A percentile compares a stretch with the other conserved stretches of the same genome.
These are phyloP conservation scores for Colletotrichum gigasporum DNA, from an alignment of 2,329 filamentous ascomycete species.

Conservation along the genomic window DNA sequence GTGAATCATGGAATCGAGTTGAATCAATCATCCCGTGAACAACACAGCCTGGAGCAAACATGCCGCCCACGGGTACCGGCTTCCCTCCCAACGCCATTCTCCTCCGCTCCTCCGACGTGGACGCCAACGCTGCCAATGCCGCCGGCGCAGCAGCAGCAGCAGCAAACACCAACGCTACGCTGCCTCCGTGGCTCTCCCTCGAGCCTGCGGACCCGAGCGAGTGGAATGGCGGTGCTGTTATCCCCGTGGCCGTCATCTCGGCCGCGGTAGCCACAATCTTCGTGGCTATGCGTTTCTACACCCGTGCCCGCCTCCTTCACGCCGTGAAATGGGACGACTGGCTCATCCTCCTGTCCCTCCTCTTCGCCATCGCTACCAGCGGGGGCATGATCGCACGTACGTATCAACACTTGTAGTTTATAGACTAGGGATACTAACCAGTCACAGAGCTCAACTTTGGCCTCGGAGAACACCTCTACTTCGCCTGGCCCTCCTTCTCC, in stretches of 20 bases:
- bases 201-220: slow-evolving; percentile 19
- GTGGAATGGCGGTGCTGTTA: slow-evolving; percentile 28
- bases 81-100: too few relatives aligned
- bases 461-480: slow-evolving; percentile 25
- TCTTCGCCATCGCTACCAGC: slow-evolving; percentile 32
- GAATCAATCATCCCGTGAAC: background rate
- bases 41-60: background rate
- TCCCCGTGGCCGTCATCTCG: slow-evolving; percentile 32
- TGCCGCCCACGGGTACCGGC: slow-evolving; percentile 9
- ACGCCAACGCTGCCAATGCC: background rate
- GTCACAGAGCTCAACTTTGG: slow-evolving; percentile 26
- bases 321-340: slow-evolving; percentile 46
- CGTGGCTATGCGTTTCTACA: slow-evolving; percentile 44
- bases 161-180: background rate
- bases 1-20: slow-evolving; percentile 14
- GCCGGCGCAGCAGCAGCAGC: background rate
- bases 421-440: background rate
- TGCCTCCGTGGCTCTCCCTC: slow-evolving; percentile 4
- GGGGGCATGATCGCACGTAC: slow-evolving; percentile 29
- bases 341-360: slow-evolving; percentile 42
- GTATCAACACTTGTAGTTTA: too few relatives aligned
- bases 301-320: slow-evolving; percentile 43
- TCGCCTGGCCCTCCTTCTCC: background rate
- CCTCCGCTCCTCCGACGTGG: background rate
- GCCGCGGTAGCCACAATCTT: slow-evolving; percentile 39